Base-by-base conservation (phyloP, 805 yeast species). In the Ogataea nakhonphanomensis region DNA sequence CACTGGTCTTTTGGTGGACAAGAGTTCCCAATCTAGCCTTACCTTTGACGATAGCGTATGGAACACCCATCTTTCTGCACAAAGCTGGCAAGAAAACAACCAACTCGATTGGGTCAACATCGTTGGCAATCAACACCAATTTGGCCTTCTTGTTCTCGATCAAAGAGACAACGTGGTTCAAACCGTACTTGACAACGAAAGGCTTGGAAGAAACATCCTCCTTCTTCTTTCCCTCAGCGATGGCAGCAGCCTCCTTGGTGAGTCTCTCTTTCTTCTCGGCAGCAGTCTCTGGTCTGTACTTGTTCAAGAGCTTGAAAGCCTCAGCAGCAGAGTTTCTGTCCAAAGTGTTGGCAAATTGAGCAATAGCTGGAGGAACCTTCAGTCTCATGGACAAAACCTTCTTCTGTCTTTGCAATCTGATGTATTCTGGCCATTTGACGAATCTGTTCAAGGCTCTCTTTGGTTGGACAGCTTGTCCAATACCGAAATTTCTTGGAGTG, bases 241-340 rank as follows among this genome's bases (percentile, higher is more conserved):
- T 80, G 61, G 95, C 96, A 66, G 95, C 95, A 57, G 97, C 95
- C 78, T 89, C 97, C 76, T 84, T 86, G 76, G 90, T 83, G 68
- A 89, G 82, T 79, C 97, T 87, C 78, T 86, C 95, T 81, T 87
- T 87, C 95, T 89, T 89, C 78, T 89, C 95, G 68, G 87, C 84
- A 66, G 81, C 69, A 57, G 95, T 84, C 79, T 89, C 97, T 66
- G 97, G 96, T 76, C 95, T 83, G 88, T 89, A 89, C 79, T 89
- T 89, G 95, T 88, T 87, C 77, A 89, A 82, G 66, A 89, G 82
- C 79, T 88, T 88, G 82, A 89, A 84, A 60, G 95, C 78, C 76
- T 86, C 93, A 62, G 95, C 74, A 66, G 97, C 96, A 59, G 96
- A 83, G 91, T 89, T 89, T 85, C 89, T 88, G 85, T 89, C 97